Conservation (phyloP, 2,329 filamentous ascomycete species). For the Bimuria novae-zelandiae region DNA sequence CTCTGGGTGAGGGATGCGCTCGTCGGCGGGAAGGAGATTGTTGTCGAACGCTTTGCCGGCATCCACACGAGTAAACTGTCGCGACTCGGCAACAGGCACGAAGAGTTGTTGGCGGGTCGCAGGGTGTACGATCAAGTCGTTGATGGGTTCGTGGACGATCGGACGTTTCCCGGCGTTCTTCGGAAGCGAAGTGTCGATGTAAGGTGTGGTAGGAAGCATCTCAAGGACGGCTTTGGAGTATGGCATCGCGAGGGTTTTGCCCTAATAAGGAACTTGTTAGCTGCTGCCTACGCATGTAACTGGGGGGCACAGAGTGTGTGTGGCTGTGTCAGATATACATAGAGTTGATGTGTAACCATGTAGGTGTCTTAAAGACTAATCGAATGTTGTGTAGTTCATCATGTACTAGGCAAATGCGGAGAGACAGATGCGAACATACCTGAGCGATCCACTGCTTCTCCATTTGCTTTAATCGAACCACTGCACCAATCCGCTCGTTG, state of each 20-base stretch:
- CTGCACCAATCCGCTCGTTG: constrained; percentile 81
- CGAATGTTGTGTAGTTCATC: constrained; percentile 78
- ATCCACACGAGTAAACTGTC: constrained; percentile 67
- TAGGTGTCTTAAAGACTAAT: constrained; percentile 99
- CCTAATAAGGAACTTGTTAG: constrained; percentile 56
- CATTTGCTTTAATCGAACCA: constrained; percentile 82
- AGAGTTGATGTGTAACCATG: constrained; percentile 75
- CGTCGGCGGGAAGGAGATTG: constrained; percentile 64
- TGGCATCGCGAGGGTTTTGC: constrained; percentile 73
- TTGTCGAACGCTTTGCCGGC: constrained; percentile 65
- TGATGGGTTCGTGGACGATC: constrained; percentile 63
- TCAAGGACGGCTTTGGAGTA: constrained; percentile 76
- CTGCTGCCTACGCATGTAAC: constrained; percentile 3
- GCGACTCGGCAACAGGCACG: constrained; percentile 66
- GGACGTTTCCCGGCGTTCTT: constrained; percentile 43
- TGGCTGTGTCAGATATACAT: constrained; percentile 69
- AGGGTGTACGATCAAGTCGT: constrained; percentile 65
- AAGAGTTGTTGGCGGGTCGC: constrained; percentile 62
- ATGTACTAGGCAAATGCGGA: constrained; percentile 41
- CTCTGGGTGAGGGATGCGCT: constrained; percentile 67
- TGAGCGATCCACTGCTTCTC: constrained; percentile 77
- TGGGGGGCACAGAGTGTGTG: not conserved
- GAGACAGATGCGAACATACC: constrained; percentile 60
- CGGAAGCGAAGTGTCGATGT: constrained; percentile 39
- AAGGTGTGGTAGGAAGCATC: constrained; percentile 75